phyloP scores from a whole-genome alignment of 495 filamentous ascomycete genomes.

The Letharia lupina region DNA sequence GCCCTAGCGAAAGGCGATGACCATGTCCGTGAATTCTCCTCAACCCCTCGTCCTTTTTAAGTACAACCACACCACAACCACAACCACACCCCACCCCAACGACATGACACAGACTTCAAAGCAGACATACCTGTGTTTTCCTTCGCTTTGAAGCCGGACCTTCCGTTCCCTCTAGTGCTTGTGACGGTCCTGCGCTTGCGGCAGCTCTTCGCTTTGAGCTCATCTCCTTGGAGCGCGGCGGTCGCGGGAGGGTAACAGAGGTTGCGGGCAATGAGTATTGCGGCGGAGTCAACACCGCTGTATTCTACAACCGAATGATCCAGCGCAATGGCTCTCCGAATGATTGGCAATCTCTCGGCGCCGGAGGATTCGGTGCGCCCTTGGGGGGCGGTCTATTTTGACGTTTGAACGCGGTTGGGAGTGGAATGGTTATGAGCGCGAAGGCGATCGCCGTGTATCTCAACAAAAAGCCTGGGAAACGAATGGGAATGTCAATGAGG shows the following conservation, averaged over 20 bases:
- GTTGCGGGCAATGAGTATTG: constrained; percentile 8
- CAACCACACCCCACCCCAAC: constrained; percentile 11
- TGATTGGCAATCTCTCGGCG: neutral
- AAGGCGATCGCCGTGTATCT: neutral
- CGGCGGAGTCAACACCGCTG: neutral
- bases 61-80: constrained; percentile 19
- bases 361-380: neutral
- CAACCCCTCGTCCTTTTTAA: constrained; percentile 11
- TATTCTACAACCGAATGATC: constrained; percentile 1
- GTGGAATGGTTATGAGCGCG: constrained; percentile 4
- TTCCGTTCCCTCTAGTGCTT: constrained; percentile 32
- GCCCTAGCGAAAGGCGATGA: constrained; percentile 28
- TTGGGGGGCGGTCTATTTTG: neutral
- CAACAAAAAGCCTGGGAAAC: neutral
- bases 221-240: constrained; percentile 36
- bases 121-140: constrained; percentile 47
- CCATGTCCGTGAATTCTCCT: constrained; percentile 19
- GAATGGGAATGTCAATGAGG: neutral
- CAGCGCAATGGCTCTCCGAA: neutral
- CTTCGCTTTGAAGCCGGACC: constrained; percentile 52
- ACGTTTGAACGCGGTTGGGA: neutral
- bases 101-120: neutral
- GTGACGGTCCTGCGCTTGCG: constrained; percentile 29
- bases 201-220: constrained; percentile 61
- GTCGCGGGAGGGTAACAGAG: constrained; percentile 12